Percentiles rank a stretch among this genome's conserved stretches.
phyloP scores from a whole-genome alignment of 768 basidiomycete genomes.

The Rhizopogon rudus region DNA sequence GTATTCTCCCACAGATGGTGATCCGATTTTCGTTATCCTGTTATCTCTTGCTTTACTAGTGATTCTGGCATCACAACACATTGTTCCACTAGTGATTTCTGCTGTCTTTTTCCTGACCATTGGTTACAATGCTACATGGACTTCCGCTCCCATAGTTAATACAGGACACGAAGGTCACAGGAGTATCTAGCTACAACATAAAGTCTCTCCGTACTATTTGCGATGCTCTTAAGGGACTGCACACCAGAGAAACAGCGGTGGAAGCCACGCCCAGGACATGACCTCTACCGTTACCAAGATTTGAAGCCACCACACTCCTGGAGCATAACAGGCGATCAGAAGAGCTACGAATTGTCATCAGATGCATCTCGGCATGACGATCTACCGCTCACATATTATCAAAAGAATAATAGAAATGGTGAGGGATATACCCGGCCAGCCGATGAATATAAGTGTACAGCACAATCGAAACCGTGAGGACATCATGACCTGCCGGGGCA shows the following conservation, averaged over 20 bases:
- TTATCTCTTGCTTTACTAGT: too few relatives aligned
- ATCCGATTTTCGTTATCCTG: too few relatives aligned
- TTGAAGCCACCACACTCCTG: not conserved
- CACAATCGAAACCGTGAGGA: not conserved
- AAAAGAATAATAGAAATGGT: not conserved
- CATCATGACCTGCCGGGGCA: too few relatives aligned
- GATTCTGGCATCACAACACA: too few relatives aligned
- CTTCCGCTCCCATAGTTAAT: too few relatives aligned
- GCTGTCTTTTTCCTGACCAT: too few relatives aligned
- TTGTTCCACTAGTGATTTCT: too few relatives aligned
- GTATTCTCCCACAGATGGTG: too few relatives aligned
- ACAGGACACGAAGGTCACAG: too few relatives aligned
- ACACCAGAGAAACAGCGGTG: not conserved
- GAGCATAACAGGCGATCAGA: not conserved
- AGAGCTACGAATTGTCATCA: not conserved
- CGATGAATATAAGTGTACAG: not conserved
- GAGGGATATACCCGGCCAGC: not conserved
- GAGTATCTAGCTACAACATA: too few relatives aligned
- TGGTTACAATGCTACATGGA: too few relatives aligned
- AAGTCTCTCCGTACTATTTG: not conserved
- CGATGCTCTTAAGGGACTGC: not conserved
- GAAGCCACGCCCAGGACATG: not conserved
- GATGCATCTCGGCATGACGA: not conserved
- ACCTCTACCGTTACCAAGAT: not conserved
- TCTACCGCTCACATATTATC: not conserved